Conservation (phyloP, 1,139 yeast genomes). For the Sugiyamaella japonica region DNA sequence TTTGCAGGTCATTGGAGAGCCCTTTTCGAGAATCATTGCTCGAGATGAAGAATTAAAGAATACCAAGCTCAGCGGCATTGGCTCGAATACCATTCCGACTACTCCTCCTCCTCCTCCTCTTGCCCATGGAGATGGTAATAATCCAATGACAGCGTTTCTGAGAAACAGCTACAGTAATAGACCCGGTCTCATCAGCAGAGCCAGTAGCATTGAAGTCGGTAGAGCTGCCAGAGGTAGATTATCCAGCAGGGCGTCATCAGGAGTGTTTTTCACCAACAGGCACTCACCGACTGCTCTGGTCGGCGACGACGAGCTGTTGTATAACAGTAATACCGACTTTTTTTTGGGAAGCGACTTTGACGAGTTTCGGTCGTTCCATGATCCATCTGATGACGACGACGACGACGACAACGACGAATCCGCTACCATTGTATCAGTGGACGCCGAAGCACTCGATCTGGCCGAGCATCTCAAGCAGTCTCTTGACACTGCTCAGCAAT, state of each 20-base stretch:
- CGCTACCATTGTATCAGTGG: constrained; percentile 5
- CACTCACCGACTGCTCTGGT: background rate
- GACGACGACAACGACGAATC: background rate
- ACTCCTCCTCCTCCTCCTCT: background rate
- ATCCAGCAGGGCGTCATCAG: constrained; percentile 11
- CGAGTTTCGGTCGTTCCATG: constrained; percentile 1
- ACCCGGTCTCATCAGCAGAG: constrained; percentile 9
- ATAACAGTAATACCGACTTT: background rate
- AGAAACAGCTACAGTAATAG: background rate
- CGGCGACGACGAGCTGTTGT: background rate
- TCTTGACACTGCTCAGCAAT: background rate
- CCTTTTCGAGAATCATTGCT: constrained; percentile 11
- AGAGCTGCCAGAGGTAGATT: constrained; percentile 15
- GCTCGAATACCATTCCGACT: background rate
- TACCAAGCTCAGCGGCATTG: background rate
- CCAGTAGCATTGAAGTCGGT: constrained; percentile 20
- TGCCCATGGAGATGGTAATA: background rate
- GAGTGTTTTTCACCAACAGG: background rate
- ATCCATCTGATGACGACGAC: background rate
- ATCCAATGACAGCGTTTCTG: background rate
- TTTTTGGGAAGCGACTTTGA: constrained; percentile 2
- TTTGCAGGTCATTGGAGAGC: constrained; percentile 8
- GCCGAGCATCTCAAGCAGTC: constrained; percentile 4
- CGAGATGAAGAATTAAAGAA: constrained; percentile 5
- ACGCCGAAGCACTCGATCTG: constrained; percentile 14